phyloP scores from a whole-genome alignment of 2,329 filamentous ascomycete genomes.

The Aotearoamyces nothofagi region DNA sequence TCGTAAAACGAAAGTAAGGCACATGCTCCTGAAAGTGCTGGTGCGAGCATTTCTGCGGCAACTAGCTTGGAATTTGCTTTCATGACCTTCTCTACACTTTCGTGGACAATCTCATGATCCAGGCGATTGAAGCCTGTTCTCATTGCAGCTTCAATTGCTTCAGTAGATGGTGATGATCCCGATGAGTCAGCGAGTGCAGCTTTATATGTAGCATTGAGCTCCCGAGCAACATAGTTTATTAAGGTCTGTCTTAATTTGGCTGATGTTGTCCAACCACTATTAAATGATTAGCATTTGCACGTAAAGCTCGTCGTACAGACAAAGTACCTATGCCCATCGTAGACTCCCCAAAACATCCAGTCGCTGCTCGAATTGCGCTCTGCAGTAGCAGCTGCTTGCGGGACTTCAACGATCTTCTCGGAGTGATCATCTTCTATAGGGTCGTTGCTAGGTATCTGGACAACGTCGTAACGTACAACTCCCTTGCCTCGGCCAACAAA shows the following conservation, averaged over 20 bases:
- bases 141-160: constrained; percentile 79
- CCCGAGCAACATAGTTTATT: constrained; percentile 82
- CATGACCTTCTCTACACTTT: constrained; percentile 81
- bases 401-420: constrained; percentile 92
- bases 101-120: constrained; percentile 88
- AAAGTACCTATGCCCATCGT: constrained; percentile 84
- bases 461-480: constrained; percentile 86
- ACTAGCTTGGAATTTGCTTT: constrained; percentile 81
- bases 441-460: constrained; percentile 89
- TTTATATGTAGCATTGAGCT: constrained; percentile 86
- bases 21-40: constrained; percentile 92
- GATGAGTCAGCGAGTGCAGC: constrained; percentile 43
- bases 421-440: constrained; percentile 98
- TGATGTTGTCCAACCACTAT: constrained; percentile 94
- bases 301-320: too few species aligned
- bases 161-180: constrained; percentile 50
- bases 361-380: constrained; percentile 46
- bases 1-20: constrained; percentile 96
- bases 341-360: constrained; percentile 99
- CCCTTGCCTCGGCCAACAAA: constrained; percentile 78
- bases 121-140: constrained; percentile 80
- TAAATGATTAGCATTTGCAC: too few species aligned
- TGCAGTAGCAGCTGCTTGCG: constrained; percentile 32
- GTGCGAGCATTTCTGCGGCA: constrained; percentile 81
- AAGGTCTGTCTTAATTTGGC: constrained; percentile 86